Evolutionary conservation across 768 basidiomycete species (phyloP).

Genomic region (Amylocystis lapponica): DNA sequence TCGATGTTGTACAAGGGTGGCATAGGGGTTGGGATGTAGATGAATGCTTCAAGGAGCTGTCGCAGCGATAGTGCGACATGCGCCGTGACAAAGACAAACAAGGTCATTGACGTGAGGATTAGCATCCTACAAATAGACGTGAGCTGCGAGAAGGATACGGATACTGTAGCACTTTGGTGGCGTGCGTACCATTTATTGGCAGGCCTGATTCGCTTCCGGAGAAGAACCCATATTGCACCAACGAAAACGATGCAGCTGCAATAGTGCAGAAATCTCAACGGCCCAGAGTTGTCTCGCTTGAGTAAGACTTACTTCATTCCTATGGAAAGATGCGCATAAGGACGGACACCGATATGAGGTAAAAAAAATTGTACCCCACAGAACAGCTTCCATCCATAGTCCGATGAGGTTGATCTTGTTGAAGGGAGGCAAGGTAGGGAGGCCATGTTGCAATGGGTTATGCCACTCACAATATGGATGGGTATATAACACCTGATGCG

Average conservation of each 20-base stretch:
- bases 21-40: neutral
- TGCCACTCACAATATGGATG: no score
- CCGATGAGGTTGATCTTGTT: neutral
- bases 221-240: neutral
- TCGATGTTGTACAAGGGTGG: neutral
- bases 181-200: neutral
- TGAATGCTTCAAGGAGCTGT: constrained; percentile 1
- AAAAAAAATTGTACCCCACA: neutral
- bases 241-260: neutral
- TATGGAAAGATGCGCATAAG: neutral
- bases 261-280: neutral
- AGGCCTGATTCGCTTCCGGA: neutral
- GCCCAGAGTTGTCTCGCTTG: no score
- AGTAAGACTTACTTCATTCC: neutral
- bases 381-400: neutral
- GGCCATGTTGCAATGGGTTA: no score
- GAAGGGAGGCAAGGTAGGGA: neutral
- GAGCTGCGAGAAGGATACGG: neutral
- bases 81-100: neutral
- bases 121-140: neutral
- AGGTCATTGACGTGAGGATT: neutral
- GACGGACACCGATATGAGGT: neutral
- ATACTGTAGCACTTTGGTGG: neutral
- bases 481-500: no score
- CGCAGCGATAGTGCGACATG: neutral